A percentile compares a stretch with the other conserved stretches of the same genome.
Conservation (phyloP, 805 yeast genomes). For the Ogataea degrootiae region DNA sequence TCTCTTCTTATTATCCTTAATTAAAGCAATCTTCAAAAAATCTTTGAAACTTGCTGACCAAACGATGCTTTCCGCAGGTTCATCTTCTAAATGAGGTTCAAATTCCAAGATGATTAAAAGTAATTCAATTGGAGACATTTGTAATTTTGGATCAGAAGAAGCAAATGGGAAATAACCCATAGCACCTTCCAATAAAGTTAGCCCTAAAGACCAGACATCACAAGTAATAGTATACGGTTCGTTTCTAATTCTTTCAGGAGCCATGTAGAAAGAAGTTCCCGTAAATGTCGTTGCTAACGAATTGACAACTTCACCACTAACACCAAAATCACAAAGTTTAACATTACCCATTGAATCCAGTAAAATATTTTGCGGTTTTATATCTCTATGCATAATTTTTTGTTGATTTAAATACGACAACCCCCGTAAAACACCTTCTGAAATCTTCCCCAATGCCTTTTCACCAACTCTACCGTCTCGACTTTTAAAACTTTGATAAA, state of each 20-base stretch:
- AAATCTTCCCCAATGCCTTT: conserved; percentile 84
- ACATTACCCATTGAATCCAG: conserved; percentile 76
- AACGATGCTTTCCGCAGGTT: conserved; percentile 63
- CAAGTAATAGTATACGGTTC: conserved; percentile 92
- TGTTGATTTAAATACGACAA: conserved; percentile 83
- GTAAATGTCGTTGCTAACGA: conserved; percentile 95
- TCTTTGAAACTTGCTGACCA: conserved; percentile 85
- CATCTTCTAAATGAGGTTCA: conserved; percentile 76
- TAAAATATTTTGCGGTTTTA: conserved; percentile 91
- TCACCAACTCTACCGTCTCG: conserved; percentile 89
- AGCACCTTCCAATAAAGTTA: conserved; percentile 90
- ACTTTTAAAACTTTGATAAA: conserved; percentile 70
- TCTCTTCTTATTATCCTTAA: conserved; percentile 71
- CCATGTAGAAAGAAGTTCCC: conserved; percentile 98
- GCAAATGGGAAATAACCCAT: conserved; percentile 85
- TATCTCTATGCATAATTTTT: conserved; percentile 90
- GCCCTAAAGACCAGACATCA: conserved; percentile 95
- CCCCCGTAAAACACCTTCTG: conserved; percentile 81
- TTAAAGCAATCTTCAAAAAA: conserved; percentile 75
- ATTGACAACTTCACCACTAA: conserved; percentile 93
- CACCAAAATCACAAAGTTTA: conserved; percentile 94
- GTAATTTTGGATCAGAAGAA: conserved; percentile 30
- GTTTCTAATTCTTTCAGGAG: conserved; percentile 95
- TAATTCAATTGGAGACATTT: conserved; percentile 78
- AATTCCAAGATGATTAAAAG: conserved; percentile 75